Conservation (phyloP, 1,284 basidiomycete genomes). For the Stygiomarasmius scandens region DNA sequence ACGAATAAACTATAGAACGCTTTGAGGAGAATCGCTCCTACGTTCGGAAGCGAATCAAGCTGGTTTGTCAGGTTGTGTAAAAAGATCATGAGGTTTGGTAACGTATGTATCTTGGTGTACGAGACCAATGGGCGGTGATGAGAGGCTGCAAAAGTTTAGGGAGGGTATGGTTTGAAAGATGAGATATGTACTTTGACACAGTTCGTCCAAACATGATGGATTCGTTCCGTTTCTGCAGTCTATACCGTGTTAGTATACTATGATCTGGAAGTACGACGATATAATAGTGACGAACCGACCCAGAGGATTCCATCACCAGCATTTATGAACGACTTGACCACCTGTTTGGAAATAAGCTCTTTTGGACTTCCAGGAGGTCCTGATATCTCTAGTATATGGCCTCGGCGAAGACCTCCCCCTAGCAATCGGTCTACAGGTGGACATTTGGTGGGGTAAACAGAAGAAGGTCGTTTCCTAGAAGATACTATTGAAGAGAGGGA, state of each 20-base stretch:
- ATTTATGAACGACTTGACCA: conserved; percentile 50
- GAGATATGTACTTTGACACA: conserved; percentile 41
- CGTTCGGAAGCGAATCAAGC: conserved; percentile 49
- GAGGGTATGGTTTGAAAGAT: neutral
- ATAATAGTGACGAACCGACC: conserved; percentile 48
- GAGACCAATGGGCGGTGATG: conserved; percentile 38
- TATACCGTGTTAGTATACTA: conserved; percentile 27
- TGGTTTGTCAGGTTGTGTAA: conserved; percentile 54
- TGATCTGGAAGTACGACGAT: neutral
- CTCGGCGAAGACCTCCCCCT: conserved; percentile 59
- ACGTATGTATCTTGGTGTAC: conserved; percentile 46
- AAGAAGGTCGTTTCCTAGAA: conserved; percentile 17
- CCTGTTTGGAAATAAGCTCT: conserved; percentile 51
- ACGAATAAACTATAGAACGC: conserved; percentile 1
- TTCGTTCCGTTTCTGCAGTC: conserved; percentile 72
- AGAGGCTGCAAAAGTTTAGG: conserved; percentile 10
- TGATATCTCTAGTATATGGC: conserved; percentile 69
- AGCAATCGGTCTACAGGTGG: conserved; percentile 57
- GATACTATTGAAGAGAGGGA: conserved; percentile 53
- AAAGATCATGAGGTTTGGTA: conserved; percentile 62
- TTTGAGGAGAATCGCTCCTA: conserved; percentile 27
- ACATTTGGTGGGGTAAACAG: conserved; percentile 46
- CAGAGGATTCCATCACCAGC: conserved; percentile 56
- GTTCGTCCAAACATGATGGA: conserved; percentile 44
- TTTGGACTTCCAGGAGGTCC: conserved; percentile 74